phyloP scores from a whole-genome alignment of 306 rosid species.

The Lithocarpus polystachyus region DNA sequence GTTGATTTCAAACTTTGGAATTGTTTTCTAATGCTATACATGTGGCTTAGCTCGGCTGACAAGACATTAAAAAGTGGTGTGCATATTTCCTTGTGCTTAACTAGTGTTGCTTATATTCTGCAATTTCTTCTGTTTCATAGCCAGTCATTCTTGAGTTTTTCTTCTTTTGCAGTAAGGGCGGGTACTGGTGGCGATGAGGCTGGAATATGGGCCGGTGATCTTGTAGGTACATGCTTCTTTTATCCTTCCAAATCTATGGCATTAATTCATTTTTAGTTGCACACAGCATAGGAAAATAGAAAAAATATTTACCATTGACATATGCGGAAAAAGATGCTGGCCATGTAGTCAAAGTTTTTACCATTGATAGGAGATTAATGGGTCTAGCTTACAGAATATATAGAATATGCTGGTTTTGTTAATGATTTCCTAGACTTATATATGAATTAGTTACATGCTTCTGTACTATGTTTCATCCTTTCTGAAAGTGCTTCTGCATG shows the following conservation, averaged over 20 bases:
- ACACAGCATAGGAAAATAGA: neutral
- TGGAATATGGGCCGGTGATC: slow-evolving; percentile 99
- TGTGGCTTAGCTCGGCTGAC: neutral
- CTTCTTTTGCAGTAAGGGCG: slow-evolving; percentile 79
- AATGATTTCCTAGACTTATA: slow-evolving; percentile 2
- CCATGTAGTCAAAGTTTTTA: neutral
- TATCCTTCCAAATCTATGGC: slow-evolving; percentile 41
- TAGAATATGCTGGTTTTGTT: slow-evolving; percentile 3
- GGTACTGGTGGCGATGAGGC: slow-evolving; percentile 99
- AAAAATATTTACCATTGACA: neutral
- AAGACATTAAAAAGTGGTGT: neutral
- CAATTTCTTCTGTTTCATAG: slow-evolving; percentile 9
- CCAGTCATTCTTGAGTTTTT: neutral
- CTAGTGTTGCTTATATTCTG: neutral
- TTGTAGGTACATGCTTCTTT: slow-evolving; percentile 93
- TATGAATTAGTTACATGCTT: slow-evolving; percentile 19
- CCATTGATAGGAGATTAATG: neutral
- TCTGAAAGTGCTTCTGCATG: slow-evolving; percentile 20
- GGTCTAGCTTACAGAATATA: slow-evolving; percentile 4
- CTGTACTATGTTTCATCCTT: neutral
- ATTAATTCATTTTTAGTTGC: slow-evolving; percentile 5
- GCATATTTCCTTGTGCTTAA: neutral
- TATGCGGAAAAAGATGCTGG: neutral
- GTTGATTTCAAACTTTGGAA: neutral
- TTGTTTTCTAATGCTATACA: neutral